A percentile compares a stretch with the other conserved stretches of the same genome.
Conservation (phyloP, 2,329 filamentous ascomycete genomes). For the Fusarium chaquense region DNA sequence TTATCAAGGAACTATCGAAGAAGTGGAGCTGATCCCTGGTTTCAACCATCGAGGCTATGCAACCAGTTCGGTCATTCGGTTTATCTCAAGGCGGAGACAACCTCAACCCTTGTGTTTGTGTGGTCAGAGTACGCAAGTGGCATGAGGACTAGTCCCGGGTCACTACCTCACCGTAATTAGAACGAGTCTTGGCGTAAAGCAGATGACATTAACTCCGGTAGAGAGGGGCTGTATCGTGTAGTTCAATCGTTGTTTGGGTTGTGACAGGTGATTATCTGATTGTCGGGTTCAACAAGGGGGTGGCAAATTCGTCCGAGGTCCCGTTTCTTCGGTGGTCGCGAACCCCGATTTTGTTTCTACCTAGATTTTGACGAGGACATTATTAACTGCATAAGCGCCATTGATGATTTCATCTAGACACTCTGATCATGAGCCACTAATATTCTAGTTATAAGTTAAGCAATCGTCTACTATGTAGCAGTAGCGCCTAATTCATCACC, state of each 20-base stretch:
- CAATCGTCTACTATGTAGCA: not conserved
- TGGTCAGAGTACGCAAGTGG: not conserved
- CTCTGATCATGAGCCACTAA: not conserved
- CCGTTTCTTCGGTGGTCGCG: not conserved
- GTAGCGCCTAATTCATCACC: not conserved
- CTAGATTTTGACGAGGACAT: too few relatives aligned
- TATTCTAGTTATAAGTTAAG: not conserved
- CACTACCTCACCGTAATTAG: not conserved
- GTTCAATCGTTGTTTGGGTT: not conserved
- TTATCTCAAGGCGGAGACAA: not conserved
- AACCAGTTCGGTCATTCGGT: not conserved
- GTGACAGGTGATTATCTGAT: not conserved
- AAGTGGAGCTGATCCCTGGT: not conserved
- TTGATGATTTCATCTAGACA: not conserved
- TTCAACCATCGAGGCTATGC: not conserved
- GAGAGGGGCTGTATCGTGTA: not conserved
- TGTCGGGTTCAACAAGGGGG: not conserved
- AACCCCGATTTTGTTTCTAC: not conserved
- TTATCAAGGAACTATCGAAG: too few relatives aligned
- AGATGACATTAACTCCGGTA: not conserved
- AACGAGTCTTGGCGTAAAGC: not conserved
- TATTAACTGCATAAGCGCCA: accelerated
- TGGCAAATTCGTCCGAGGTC: not conserved
- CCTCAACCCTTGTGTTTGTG: not conserved
- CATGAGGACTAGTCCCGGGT: not conserved